phyloP scores from a whole-genome alignment of 305 asterid species.

The Fraxinus ornus region DNA sequence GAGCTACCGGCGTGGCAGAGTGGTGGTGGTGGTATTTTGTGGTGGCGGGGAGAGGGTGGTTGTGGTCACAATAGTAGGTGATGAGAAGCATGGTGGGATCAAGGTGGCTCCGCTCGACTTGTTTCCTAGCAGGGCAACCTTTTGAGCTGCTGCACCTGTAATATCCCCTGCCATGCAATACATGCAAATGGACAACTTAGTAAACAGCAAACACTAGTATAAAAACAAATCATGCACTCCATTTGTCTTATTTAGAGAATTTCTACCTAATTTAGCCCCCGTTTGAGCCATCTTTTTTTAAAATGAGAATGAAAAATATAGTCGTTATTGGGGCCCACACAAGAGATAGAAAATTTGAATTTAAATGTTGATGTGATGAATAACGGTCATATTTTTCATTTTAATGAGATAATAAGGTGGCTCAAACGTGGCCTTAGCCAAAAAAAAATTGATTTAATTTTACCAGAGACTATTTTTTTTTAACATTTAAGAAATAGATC shows the following conservation, averaged over 20 bases:
- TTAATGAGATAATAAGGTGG: too few relatives aligned
- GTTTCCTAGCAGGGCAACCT: slow-evolving; percentile 54
- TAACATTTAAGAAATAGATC: too few relatives aligned
- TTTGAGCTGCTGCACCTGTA: slow-evolving; percentile 54
- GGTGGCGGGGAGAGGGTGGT: slow-evolving; percentile 42
- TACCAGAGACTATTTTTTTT: too few relatives aligned
- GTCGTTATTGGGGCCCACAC: too few relatives aligned
- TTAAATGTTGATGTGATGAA: too few relatives aligned
- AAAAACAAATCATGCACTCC: neutral
- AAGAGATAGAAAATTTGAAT: too few relatives aligned
- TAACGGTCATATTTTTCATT: too few relatives aligned
- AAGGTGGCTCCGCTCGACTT: slow-evolving; percentile 48
- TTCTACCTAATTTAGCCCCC: too few relatives aligned
- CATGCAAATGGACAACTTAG: neutral
- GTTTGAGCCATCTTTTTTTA: too few relatives aligned
- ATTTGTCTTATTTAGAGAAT: neutral
- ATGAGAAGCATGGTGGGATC: slow-evolving; percentile 47
- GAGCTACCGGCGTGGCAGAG: slow-evolving; percentile 6
- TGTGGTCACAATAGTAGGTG: slow-evolving; percentile 46
- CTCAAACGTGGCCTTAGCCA: too few relatives aligned
- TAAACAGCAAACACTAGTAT: neutral
- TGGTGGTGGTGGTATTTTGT: slow-evolving; percentile 28
- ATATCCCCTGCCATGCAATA: slow-evolving; percentile 45
- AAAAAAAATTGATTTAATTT: too few relatives aligned
- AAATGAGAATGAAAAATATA: too few relatives aligned